Evolutionary conservation across 1,139 yeast genomes (phyloP), one percentile per base, ranked within the genome.

Genomic region (Ogataea hybrid): DNA sequence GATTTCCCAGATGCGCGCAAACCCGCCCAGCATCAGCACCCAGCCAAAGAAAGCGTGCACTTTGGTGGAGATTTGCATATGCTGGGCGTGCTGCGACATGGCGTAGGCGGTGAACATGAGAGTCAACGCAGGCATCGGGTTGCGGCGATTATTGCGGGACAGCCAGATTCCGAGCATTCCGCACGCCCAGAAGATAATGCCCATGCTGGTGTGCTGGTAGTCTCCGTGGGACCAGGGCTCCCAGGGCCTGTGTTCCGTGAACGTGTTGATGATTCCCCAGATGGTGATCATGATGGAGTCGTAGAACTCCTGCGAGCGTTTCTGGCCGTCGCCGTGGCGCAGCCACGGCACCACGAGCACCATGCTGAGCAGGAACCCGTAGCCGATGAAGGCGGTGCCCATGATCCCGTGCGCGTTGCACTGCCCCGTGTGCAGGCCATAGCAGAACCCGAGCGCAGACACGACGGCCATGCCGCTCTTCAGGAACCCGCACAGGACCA

Each of bases 321-420:
- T 69, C 28, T 62, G 59, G 3, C 69, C 63, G 6, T 61, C 58
- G 8, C 73, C 65, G 39, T 71, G 71, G 48, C 87, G 63, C 41
- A 82, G 63, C 82, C 83, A 79, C 3, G 92, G 89, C 2, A 82
- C 58, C n/a, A 80, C 73, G 43, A 90, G 70, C 56, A 87, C 81
- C 55, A 81, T 61, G 3, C 79, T 63, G 51, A 87, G 70, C 8
- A 87, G 64, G 49, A 83, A 81, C 6, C 96, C 95, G 61, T 90
- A 90, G 4, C 73, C 65, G 11, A 90, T 75, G 54, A 90, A 90
- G 0, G 95, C 83, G 16, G 88, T 75, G 0, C 97, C 97, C 97
- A 90, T 90, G 49, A 90, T 86, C 6, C 96, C 97, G 62, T 90
- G 97, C 0, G 97, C 97, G 36, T 89, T 75, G 62, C 97, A 90